These are phyloP conservation scores for Mycena belliarum DNA, from an alignment of 768 basidiomycete genomes.

Conservation along the genomic window DNA sequence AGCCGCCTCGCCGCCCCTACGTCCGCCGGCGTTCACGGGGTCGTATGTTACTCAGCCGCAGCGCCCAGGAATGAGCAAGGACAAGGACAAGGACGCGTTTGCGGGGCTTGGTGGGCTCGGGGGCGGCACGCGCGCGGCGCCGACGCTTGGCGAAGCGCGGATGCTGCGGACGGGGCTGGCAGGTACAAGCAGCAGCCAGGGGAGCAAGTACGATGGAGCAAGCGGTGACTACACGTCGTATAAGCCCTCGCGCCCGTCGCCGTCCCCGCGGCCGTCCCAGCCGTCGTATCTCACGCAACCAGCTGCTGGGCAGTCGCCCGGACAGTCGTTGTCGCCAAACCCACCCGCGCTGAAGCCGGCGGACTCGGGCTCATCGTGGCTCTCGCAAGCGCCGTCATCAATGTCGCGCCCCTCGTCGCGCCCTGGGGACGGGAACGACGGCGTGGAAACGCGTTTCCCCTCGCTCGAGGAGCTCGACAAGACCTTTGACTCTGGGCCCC, in stretches of 20 bases:
- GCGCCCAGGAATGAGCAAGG: background rate
- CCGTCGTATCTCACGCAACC: constrained; percentile 17
- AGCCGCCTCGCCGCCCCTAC: constrained; percentile 19
- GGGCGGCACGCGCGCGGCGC: constrained; percentile 47
- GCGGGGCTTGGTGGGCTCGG: constrained; percentile 64
- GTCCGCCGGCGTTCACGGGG: constrained; percentile 33
- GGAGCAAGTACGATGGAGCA: constrained; percentile 17
- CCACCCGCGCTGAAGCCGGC: constrained; percentile 28
- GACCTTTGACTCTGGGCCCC: constrained; percentile 13
- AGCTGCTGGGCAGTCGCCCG: background rate
- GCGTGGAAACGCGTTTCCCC: constrained; percentile 78
- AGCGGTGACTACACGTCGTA: constrained; percentile 32
- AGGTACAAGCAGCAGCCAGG: constrained; percentile 37
- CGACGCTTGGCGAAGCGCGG: constrained; percentile 76
- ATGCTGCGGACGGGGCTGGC: constrained; percentile 72
- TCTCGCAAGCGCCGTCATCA: constrained; percentile 28
- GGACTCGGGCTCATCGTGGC: constrained; percentile 33
- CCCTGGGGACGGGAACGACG: constrained; percentile 36
- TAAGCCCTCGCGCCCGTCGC: constrained; percentile 34
- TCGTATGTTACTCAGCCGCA: constrained; percentile 10
- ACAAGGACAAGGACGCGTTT: constrained; percentile 69
- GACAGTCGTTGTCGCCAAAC: constrained; percentile 32
- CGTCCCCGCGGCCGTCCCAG: constrained; percentile 33
- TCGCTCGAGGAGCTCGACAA: constrained; percentile 81
- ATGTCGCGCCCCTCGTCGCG: constrained; percentile 34